A percentile compares a stretch with the other conserved stretches of the same genome.
Conservation (phyloP, 208 protist genomes). For the Trypanosoma grayi region DNA sequence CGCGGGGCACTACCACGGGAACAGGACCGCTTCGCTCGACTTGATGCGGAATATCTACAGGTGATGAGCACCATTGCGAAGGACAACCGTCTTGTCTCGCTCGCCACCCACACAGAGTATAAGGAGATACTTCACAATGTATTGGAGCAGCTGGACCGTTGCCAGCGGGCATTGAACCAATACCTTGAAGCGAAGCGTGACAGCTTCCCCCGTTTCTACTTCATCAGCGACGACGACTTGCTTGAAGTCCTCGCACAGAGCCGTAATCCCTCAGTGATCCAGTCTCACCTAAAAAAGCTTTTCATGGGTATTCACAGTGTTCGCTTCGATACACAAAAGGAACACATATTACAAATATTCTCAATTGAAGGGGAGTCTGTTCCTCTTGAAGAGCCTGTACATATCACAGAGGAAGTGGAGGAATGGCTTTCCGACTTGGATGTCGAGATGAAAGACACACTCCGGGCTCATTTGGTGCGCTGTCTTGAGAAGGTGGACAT, state of each 20-base stretch:
- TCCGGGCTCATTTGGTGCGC: constrained; percentile 74
- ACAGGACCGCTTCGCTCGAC: constrained; percentile 92
- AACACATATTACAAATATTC: constrained; percentile 90
- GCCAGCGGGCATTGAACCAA: constrained; percentile 96
- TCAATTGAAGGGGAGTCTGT: constrained; percentile 95
- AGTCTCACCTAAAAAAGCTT: constrained; percentile 98
- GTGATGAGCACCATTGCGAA: constrained; percentile 90
- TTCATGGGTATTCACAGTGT: constrained; percentile 97
- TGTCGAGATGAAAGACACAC: constrained; percentile 91
- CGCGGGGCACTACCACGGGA: constrained; percentile 96
- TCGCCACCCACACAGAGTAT: constrained; percentile 82
- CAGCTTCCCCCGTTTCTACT: constrained; percentile 98
- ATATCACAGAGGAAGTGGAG: constrained; percentile 94
- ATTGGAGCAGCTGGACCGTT: constrained; percentile 95
- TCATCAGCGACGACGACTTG: constrained; percentile 99
- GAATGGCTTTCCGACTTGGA: constrained; percentile 94
- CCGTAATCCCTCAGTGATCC: constrained; percentile 95
- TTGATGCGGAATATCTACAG: constrained; percentile 94
- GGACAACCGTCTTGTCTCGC: constrained; percentile 83
- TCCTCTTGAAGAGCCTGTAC: constrained; percentile 86
- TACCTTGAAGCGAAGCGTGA: constrained; percentile 98
- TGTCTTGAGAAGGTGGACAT: constrained; percentile 89
- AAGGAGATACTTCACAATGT: constrained; percentile 84
- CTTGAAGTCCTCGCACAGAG: constrained; percentile 97
- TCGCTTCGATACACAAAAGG: constrained; percentile 87